Base-by-base conservation (phyloP, 225 moss, liverwort and hornwort species). In the Antitrichia curtipendula region DNA sequence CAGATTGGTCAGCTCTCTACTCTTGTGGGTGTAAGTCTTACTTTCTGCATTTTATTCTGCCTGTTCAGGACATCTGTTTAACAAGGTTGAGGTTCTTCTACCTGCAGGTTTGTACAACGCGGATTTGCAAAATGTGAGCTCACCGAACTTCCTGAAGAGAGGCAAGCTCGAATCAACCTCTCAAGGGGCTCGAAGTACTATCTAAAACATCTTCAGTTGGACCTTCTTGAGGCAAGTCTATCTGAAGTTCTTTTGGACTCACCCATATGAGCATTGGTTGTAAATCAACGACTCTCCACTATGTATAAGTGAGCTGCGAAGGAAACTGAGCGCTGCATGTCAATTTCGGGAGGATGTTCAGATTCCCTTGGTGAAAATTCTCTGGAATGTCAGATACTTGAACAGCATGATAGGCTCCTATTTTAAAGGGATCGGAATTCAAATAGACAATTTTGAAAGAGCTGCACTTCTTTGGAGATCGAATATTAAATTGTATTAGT, bases 121-220 rank as follows among this genome's bases (percentile, higher is more conserved):
- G 97, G 97, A 64, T 97, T 97, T 84, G 90, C 91, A 18, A 95
- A 95, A 86, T 96, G 97, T 89, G 90, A 90, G 21, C 84, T 96
- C 8, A 64, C 91, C 6, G 92, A 82, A 50, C 81, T 97, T 77
- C 97, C 97, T 56, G 85, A 87, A 77, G 89, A 85, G 32, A 92
- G 95, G 75, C 91, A 88, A 80, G 91, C 90, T 57, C 92, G 83
- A 76, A 86, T 97, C 59, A 93, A 97, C 89, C 86, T 97, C 41
- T 88, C 95, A 34, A 92, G 97, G 85, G 96, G 95, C 76, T 93
- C 97, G 20, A 96, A 97, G 74, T 97, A 95, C 81, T 96, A 97
- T 75, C 65, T 92, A 73, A 97, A 97, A 82, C 80, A 85, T 80
- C 89, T 97, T 43, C 93, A 92, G 91, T 83, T 88, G 92, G 91